These are phyloP conservation scores for Epichloe gansuensis DNA, from an alignment of 2,329 filamentous ascomycete species.

Conservation along the genomic window DNA sequence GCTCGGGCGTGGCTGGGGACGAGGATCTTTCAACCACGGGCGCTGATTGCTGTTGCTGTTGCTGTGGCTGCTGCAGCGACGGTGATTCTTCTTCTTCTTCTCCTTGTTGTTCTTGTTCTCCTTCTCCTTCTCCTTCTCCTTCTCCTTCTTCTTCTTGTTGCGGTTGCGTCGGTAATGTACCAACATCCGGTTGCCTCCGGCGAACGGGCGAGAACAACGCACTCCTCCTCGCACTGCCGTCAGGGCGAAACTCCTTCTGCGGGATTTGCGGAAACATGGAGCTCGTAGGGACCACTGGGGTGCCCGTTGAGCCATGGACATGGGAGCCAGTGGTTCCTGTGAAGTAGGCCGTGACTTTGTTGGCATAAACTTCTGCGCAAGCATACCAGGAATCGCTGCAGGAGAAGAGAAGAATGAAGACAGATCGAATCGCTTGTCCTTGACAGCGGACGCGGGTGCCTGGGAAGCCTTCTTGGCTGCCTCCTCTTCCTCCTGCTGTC, in stretches of 20 bases:
- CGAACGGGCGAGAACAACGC: conserved; percentile 26
- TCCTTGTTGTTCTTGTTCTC: background rate
- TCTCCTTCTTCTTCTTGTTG: background rate
- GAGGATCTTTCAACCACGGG: conserved; percentile 1
- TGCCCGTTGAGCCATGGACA: conserved; percentile 10
- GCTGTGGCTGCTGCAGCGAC: background rate
- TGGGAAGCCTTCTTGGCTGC: conserved; percentile 7
- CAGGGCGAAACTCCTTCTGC: conserved; percentile 21
- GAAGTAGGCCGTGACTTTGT: conserved; percentile 10
- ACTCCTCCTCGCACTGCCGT: conserved; percentile 16
- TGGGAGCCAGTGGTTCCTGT: background rate
- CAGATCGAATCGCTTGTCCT: conserved; percentile 31
- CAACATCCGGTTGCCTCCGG: background rate
- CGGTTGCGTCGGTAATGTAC: background rate
- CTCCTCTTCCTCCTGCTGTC: conserved; percentile 9
- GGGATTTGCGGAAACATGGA: conserved; percentile 28
- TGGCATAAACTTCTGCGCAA: conserved; percentile 21
- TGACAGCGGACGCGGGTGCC: conserved; percentile 13
- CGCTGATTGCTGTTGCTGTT: background rate
- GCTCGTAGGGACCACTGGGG: conserved; percentile 19
- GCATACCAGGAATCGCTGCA: conserved; percentile 24
- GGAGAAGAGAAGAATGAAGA: conserved; percentile 48
- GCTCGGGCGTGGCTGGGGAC: conserved; percentile 22
- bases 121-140: background rate
- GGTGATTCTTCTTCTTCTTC: background rate